A percentile compares a stretch with the other conserved stretches of the same genome.
Evolutionary conservation across 164 flowering plant genomes (phyloP).

Genomic region (Annona squamosa): DNA sequence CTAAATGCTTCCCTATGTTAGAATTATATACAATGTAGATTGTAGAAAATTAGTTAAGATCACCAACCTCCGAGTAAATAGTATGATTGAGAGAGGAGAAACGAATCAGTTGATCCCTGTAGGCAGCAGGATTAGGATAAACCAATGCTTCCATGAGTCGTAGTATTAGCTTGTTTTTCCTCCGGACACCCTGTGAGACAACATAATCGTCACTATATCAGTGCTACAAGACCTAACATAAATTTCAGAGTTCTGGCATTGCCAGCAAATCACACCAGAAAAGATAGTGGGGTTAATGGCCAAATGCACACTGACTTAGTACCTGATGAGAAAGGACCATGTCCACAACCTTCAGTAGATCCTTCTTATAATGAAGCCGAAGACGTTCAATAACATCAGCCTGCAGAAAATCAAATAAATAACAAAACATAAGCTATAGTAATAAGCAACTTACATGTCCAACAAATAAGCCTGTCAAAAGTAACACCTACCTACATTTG

Average conservation of each 20-base stretch:
- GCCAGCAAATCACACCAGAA: not conserved
- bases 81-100: conserved; percentile 87
- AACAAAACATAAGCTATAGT: not conserved
- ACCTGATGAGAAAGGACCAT: conserved; percentile 99
- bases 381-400: conserved; percentile 99
- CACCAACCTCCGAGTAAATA: conserved; percentile 81
- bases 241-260: not conserved
- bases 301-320: conserved; percentile 4
- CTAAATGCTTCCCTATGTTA: not conserved
- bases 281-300: not conserved
- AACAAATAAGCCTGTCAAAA: too few relatives aligned
- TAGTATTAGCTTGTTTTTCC: conserved; percentile 84
- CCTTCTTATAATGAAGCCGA: conserved; percentile 89
- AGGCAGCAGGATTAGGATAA: conserved; percentile 98
- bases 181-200: conserved; percentile 69
- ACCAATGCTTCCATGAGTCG: conserved; percentile 94
- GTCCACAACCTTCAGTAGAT: conserved; percentile 84
- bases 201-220: not conserved
- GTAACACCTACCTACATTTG: not conserved
- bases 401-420: conserved; percentile 29
- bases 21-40: not conserved
- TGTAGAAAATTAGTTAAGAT: not conserved
- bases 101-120: conserved; percentile 82
- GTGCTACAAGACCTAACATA: not conserved
- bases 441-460: not conserved